These are phyloP conservation scores for Pharnaceum exiguum DNA, from an alignment of 148 eudicot genomes.

Conservation along the genomic window DNA sequence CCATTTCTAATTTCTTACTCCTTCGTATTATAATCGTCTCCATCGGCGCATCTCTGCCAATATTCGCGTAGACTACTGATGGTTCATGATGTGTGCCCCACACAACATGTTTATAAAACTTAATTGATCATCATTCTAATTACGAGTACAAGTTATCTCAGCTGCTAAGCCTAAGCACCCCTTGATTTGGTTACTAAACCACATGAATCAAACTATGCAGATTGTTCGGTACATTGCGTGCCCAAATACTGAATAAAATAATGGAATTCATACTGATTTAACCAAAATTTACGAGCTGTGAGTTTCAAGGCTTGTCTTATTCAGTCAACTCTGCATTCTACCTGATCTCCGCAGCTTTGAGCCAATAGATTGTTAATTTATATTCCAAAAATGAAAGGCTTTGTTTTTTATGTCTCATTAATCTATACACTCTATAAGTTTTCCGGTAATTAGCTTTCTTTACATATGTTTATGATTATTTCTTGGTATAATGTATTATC, in stretches of 20 bases:
- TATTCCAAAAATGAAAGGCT: too few relatives aligned
- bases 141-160: not conserved
- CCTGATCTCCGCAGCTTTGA: not conserved
- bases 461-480: too few relatives aligned
- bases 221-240: not conserved
- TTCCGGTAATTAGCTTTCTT: too few relatives aligned
- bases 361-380: not conserved
- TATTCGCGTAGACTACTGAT: conserved; percentile 18
- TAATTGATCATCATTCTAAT: not conserved
- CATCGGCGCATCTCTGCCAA: conserved; percentile 20
- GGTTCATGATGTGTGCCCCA: conserved; percentile 26
- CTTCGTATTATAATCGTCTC: not conserved
- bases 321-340: conserved; percentile 9
- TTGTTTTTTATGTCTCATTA: too few relatives aligned
- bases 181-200: not conserved
- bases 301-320: conserved; percentile 27
- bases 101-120: conserved; percentile 12
- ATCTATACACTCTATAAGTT: too few relatives aligned
- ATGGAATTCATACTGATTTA: not conserved
- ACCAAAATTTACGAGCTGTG: not conserved
- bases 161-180: too few relatives aligned
- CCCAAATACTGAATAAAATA: not conserved
- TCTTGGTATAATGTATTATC: too few relatives aligned
- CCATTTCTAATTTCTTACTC: not conserved
- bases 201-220: too few relatives aligned